Base-by-base conservation (phyloP, 805 yeast genomes). In the Wickerhamiella bombiphila region DNA sequence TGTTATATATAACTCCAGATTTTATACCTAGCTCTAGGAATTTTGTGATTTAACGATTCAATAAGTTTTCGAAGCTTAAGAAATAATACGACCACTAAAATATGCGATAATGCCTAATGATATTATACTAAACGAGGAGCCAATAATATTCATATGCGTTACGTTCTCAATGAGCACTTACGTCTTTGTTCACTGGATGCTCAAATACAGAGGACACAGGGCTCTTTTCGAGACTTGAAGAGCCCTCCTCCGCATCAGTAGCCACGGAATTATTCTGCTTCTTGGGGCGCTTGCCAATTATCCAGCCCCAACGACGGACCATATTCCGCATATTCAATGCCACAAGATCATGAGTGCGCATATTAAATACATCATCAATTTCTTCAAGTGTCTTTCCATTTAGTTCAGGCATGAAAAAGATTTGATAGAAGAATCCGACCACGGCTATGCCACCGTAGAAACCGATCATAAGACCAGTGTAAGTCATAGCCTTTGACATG, bases 341-440 rank as follows among this genome's bases (percentile, higher is more conserved):
- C 5, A 60, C 59, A 18, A 63, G 47, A 6, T 50, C 44, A 15
- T 49, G 28, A 1, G 79, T 64, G 19, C 72, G 63, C 51, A 60
- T 66, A 37, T 64, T 57, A 60, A 74, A 75, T 34, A 75, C 60
- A 35, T 69, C 75, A 51, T 76, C 83, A 42, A 76, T 70, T 57
- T 76, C 82, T 58, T 76, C 85, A 53, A 76, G 65, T 11, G 82
- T 72, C 59, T 69, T 72, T 48, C 70, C 76, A 59, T 75, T 76
- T 25, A 83, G 76, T 58, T 77, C 83, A 28, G 78, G 80, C 69
- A 74, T 72, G 57, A 72, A 70, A 43, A 73, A 52, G 39, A 55
- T 40, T 42, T 53, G 58, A 43, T 54, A 55, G 35, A 53, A 33
- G 44, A 53, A 54, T 4, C 77, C 80, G 21, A 74, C 39, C 39